Base-by-base conservation (phyloP, 1,139 yeast species). In the Saccharomyces pastorianus region DNA sequence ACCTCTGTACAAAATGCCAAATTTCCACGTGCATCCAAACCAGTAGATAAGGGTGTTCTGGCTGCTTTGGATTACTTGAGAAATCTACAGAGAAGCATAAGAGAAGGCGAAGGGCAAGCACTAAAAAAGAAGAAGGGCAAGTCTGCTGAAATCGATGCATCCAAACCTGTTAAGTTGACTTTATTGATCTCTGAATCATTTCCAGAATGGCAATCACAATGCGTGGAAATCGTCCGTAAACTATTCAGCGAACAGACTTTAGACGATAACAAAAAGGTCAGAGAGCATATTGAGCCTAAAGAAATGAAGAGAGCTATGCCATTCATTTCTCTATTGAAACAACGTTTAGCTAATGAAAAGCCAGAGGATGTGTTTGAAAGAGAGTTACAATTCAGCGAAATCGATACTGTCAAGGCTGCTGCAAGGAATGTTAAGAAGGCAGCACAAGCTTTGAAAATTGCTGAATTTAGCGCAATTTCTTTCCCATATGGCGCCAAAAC, bases 221-320 rank as follows among this genome's bases (percentile, higher is more conserved):
- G 89, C 73, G 84, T 93, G 65, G 93, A 88, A 61, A 73, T 93
- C 56, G 95, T 89, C 41, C 82, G 90, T 64, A 85, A 86, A 61
- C 78, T 90, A 61, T 88, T 86, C 67, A 93, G 85, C 61, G 71
- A 70, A 50, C 82, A 81, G 28, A 71, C 78, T 32, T 75, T 86
- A 63, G 76, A 82, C 58, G 90, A 85, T 68, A 83, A 78, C 72
- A 79, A 78, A 63, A 73, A 72, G 55, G 76, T 86, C 60, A 84
- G 80, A 69, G 78, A 80, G 60, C 80, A 75, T 66, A 83, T 86
- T 56, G 70, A 73, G 29, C 86, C 86, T 59, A 83, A 82, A 70
- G 93, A 86, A 64, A 83, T 91, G 85, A 90, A 90, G 79, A 84
- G 95, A 64, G 98, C 96, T 58, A 93, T 95, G 99, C 98, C 98